Evolutionary conservation across 805 yeast genomes (phyloP).

Genomic region (Metschnikowia lachancei): DNA sequence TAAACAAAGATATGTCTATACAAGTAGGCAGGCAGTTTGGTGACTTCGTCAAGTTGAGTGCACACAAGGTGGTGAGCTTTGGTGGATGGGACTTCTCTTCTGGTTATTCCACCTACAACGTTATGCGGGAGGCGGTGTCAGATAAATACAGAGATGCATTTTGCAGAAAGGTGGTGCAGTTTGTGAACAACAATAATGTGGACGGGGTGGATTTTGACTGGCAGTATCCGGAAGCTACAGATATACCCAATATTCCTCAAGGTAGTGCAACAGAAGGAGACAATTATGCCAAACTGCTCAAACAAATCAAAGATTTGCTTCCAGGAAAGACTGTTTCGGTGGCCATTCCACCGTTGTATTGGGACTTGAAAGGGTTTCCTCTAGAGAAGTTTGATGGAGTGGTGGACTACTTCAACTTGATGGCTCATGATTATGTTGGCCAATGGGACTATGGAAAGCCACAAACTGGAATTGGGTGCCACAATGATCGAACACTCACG

Average conservation of each 20-base stretch:
- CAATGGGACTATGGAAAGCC: not conserved
- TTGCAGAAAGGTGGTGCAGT: not conserved
- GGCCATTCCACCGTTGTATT: not conserved
- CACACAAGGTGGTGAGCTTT: not conserved
- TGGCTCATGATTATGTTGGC: not conserved
- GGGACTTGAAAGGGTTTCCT: conserved; percentile 1
- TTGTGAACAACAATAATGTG: not conserved
- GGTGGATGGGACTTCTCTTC: conserved; percentile 1
- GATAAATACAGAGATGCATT: not conserved
- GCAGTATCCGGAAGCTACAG: conserved; percentile 1
- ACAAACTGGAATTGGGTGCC: not conserved
- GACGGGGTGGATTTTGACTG: conserved; percentile 2
- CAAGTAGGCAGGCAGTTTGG: not conserved
- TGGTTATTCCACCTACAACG: not conserved
- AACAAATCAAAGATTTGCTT: not conserved
- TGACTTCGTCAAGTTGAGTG: not conserved
- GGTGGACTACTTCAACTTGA: not conserved
- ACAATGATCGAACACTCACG: not conserved
- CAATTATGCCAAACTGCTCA: not conserved
- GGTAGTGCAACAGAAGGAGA: not conserved
- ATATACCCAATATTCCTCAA: not conserved
- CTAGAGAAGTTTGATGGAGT: not conserved
- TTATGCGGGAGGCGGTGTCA: not conserved
- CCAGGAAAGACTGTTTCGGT: not conserved
- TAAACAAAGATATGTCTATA: not conserved